These are phyloP conservation scores for Saturnispora sekii DNA, from an alignment of 805 yeast species.

Conservation along the genomic window DNA sequence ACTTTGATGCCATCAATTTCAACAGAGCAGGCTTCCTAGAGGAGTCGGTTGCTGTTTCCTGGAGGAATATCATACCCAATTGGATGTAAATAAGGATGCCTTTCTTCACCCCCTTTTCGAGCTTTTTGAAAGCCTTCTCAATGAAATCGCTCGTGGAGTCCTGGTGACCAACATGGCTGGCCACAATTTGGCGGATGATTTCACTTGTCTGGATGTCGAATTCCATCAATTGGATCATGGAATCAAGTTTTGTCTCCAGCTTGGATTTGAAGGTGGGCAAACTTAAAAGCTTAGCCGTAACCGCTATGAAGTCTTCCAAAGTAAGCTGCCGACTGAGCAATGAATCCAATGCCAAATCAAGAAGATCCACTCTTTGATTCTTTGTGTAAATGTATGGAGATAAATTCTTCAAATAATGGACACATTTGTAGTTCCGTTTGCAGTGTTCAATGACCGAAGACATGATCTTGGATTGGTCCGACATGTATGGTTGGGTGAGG, in stretches of 20 bases:
- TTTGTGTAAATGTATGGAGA: slow-evolving; percentile 42
- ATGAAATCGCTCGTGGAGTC: slow-evolving; percentile 17
- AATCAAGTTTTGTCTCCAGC: slow-evolving; percentile 31
- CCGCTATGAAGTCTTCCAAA: slow-evolving; percentile 16
- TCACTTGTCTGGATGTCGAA: slow-evolving; percentile 10
- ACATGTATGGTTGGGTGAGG: slow-evolving; percentile 31
- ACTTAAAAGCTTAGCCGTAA: slow-evolving; percentile 28
- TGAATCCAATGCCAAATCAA: slow-evolving; percentile 14
- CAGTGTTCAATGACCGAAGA: slow-evolving; percentile 13
- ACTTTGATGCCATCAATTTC: background rate
- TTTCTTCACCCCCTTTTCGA: background rate
- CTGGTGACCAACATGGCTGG: slow-evolving; percentile 31
- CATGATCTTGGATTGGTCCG: slow-evolving; percentile 38
- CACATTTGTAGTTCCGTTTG: background rate
- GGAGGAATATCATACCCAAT: background rate
- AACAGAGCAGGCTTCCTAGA: background rate
- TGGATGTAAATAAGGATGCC: background rate
- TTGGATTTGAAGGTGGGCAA: slow-evolving; percentile 46
- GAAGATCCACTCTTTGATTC: slow-evolving; percentile 27
- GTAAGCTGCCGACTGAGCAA: background rate
- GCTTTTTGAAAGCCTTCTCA: background rate
- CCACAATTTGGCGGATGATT: slow-evolving; percentile 32
- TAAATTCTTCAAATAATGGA: slow-evolving; percentile 17
- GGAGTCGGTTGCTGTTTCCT: background rate
- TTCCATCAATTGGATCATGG: slow-evolving; percentile 12